Conservation (phyloP, 768 basidiomycete species). For the Rhizopogon rudus region DNA sequence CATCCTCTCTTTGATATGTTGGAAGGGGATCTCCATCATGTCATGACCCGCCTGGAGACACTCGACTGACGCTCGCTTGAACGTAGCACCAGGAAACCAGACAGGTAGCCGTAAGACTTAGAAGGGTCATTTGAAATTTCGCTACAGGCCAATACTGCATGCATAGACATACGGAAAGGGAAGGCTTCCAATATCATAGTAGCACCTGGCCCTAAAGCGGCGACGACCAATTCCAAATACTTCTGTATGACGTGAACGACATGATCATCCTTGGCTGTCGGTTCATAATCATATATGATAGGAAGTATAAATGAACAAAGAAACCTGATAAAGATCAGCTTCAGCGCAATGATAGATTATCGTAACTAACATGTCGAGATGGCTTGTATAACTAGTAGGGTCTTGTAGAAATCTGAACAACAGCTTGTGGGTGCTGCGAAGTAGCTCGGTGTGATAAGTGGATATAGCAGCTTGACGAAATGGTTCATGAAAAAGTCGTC, state of each 20-base stretch:
- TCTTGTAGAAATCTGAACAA: slow-evolving; percentile 26
- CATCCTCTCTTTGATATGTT: slow-evolving; percentile 19
- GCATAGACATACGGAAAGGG: slow-evolving; percentile 18
- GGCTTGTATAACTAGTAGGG: slow-evolving; percentile 19
- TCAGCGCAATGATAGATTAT: neutral
- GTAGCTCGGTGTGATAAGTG: slow-evolving; percentile 29
- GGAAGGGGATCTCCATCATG: slow-evolving; percentile 23
- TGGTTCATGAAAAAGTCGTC: slow-evolving; percentile 29
- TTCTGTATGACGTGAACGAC: slow-evolving; percentile 14
- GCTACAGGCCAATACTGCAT: neutral
- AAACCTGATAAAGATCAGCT: slow-evolving; percentile 12
- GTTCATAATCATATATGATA: slow-evolving; percentile 22
- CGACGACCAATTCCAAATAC: slow-evolving; percentile 13
- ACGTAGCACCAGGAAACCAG: slow-evolving; percentile 18
- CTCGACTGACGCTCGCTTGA: neutral
- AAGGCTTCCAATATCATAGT: slow-evolving; percentile 18
- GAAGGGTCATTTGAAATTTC: neutral
- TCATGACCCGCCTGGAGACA: slow-evolving; percentile 8
- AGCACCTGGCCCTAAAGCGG: slow-evolving; percentile 12
- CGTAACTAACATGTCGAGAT: slow-evolving; percentile 20
- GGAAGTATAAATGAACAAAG: slow-evolving; percentile 22
- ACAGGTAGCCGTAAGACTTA: slow-evolving; percentile 19
- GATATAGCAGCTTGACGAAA: slow-evolving; percentile 22
- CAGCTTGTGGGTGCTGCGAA: slow-evolving; percentile 25
- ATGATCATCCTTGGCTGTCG: slow-evolving; percentile 14